Evolutionary conservation across 176 grass and related monocot species (phyloP), one percentile per base, ranked within the genome.

Genomic region (Calamus simplicifolius): DNA sequence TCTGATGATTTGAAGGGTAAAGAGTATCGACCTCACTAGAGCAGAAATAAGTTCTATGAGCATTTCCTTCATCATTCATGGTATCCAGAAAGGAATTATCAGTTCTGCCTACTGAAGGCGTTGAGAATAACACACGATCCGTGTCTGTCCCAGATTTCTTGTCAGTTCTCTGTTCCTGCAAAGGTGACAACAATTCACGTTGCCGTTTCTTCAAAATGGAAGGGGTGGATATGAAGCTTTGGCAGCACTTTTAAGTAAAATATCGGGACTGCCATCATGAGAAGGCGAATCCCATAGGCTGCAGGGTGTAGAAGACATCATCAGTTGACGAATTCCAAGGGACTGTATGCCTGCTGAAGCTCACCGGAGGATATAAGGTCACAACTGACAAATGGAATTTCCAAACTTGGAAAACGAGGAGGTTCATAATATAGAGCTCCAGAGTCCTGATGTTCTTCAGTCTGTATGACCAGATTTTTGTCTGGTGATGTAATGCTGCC

Each of bases 201-300:
- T 76, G 73, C 21, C 93, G 73, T 85, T 98, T 98, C 73, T 98
- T 98, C 70, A 92, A 73, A 80, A 90, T 91, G 38, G 93, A 92
- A 10, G 87, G 81, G 27, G 87, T 84, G 69, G 63, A 73, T 68
- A 60, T 23, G 73, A 84, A 95, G 79, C 70, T 88, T 91, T 85
- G 48, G 77, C 87, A 72, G 81, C 87, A 85, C 57, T 83, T 52
- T 78, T 89, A 17, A 97, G 71, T 61, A 82, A 43, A 69, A 69
- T 56, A 69, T 78, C 81, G 25, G 84, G 76, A 64, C 84, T 92
- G 26, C 72, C 76, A 29, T 88, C 92, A 50, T 51, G 57, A 25
- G 80, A 67, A 61, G 78, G 78, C 29, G 80, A 80, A 29, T 67
- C 87, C 93, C 93, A 92, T 61, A 91, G 61, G 66, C 73, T 80